Base-by-base conservation (phyloP, 2,329 filamentous ascomycete species). In the Ceratocystiopsis brevicomis region DNA sequence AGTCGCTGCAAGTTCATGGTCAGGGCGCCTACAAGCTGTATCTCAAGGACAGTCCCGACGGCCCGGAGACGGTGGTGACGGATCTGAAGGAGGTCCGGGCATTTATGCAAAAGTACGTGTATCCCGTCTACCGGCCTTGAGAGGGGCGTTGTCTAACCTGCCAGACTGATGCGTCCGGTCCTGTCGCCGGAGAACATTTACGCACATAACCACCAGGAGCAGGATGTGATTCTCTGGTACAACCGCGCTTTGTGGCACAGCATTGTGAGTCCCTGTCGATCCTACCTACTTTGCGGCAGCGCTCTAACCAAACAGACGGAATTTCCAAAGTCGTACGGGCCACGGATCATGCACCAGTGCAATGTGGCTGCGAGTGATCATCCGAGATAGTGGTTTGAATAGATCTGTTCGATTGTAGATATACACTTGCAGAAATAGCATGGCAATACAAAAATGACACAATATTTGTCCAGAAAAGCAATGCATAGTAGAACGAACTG, bases 201-300 rank as follows among this genome's bases (percentile, higher is more conserved):
- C 42, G 57, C 58, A 13, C 58, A 61, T 43, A 49, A 47, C 39
- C 57, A 60, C 46, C 47, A 59, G 25, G 57, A 60, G 44, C 55
- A 59, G 48, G 58, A 61, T 49, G 57, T 61, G 6, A 57, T 60
- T 38, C 49, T 61, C 16, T 61, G 58, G 58, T 61, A 61, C 47
- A 61, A 61, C 45, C 51, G 59, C 12, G 57, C 58, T 0, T 47
- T 61, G 12, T 61, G 59, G 59, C 59, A 61, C 42, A 59, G 57
- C 38, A 60, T 61, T 43, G 58, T 61, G 47, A 50, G 50, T 53
- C 4, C 1, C 3, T 2, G 9, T 18, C 5, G 13, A 16, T 19
- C 11, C 4, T 2, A 18, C 17, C 19, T n/a, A 13, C 15, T 6
- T 30, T 8, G 25, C 21, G 8, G 4, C 4, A 11, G 10, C 4